Percentiles rank a stretch among this genome's conserved stretches.
phyloP scores from a whole-genome alignment of 169 alveolate species.

The Plasmodium gallinaceum region DNA sequence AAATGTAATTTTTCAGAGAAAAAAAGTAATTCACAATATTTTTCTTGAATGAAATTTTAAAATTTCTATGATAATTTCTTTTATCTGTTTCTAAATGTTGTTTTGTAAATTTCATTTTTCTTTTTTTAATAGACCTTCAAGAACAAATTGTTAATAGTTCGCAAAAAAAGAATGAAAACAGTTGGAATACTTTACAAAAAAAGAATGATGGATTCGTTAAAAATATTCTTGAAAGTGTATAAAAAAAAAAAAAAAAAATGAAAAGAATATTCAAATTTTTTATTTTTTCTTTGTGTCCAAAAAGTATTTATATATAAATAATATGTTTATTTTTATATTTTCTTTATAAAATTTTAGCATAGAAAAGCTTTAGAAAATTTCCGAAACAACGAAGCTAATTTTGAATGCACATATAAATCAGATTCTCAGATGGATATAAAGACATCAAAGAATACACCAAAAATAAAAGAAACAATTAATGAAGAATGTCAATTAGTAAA shows the following conservation, averaged over 20 bases:
- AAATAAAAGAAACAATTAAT: constrained; percentile 7
- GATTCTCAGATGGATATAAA: constrained; percentile 3
- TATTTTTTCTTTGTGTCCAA: not conserved
- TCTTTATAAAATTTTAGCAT: not conserved
- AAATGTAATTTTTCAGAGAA: constrained; percentile 19
- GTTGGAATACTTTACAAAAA: constrained; percentile 4
- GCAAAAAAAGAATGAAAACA: not conserved
- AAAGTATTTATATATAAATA: too few relatives aligned
- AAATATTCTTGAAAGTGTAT: constrained; percentile 23
- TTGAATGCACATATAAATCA: constrained; percentile 32
- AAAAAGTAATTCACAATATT: constrained; percentile 12
- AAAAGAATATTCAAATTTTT: not conserved
- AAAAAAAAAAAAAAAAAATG: not conserved
- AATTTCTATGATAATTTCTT: not conserved
- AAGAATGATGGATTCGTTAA: not conserved
- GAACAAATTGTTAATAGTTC: not conserved
- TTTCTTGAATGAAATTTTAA: too few relatives aligned
- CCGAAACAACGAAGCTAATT: constrained; percentile 26
- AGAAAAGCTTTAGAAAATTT: constrained; percentile 27
- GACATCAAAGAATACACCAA: constrained; percentile 8
- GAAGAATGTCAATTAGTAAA: constrained; percentile 61
- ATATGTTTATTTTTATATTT: too few relatives aligned
- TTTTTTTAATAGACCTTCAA: too few relatives aligned
- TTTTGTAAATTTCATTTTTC: too few relatives aligned
- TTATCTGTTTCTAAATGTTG: too few relatives aligned